Conservation (phyloP, 2,329 filamentous ascomycete genomes). For the Stagonosporopsis rhizophila region DNA sequence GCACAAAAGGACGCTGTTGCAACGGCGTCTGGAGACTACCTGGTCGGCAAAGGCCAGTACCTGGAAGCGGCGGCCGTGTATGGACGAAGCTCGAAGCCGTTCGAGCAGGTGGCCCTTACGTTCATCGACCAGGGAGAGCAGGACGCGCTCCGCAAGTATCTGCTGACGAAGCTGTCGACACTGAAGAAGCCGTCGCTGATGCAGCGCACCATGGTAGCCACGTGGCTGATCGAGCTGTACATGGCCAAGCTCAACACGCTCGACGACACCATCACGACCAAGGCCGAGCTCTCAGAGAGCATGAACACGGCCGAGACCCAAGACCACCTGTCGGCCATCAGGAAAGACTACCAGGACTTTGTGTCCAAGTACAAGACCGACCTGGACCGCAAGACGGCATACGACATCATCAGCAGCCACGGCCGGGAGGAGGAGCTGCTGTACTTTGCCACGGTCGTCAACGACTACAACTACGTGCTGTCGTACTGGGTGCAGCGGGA, state of each 20-base stretch:
- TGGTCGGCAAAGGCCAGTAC: slow-evolving; percentile 82
- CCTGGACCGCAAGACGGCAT: slow-evolving; percentile 88
- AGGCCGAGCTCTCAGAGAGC: slow-evolving; percentile 78
- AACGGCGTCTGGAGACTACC: slow-evolving; percentile 87
- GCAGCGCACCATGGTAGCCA: slow-evolving; percentile 94
- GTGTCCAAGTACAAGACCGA: slow-evolving; percentile 83
- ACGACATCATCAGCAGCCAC: slow-evolving; percentile 95
- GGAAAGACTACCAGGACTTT: slow-evolving; percentile 87
- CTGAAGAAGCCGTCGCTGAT: slow-evolving; percentile 85
- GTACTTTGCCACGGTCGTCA: slow-evolving; percentile 85
- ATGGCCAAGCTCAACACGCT: slow-evolving; percentile 96
- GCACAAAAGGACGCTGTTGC: slow-evolving; percentile 90
- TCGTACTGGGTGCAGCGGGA: slow-evolving; percentile 98
- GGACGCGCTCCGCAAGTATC: slow-evolving; percentile 88
- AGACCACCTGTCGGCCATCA: slow-evolving; percentile 73
- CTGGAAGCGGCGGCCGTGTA: slow-evolving; percentile 88
- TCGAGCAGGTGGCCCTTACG: slow-evolving; percentile 90
- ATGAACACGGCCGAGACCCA: slow-evolving; percentile 74
- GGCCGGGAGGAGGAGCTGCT: slow-evolving; percentile 92
- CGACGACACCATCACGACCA: slow-evolving; percentile 91
- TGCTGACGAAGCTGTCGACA: slow-evolving; percentile 80
- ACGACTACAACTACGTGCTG: slow-evolving; percentile 93
- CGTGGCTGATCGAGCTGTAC: slow-evolving; percentile 93
- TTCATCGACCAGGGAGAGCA: slow-evolving; percentile 91
- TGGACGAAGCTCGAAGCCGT: slow-evolving; percentile 94